These are phyloP conservation scores for Hippophae rhamnoides DNA, from an alignment of 306 rosid genomes.

Conservation along the genomic window DNA sequence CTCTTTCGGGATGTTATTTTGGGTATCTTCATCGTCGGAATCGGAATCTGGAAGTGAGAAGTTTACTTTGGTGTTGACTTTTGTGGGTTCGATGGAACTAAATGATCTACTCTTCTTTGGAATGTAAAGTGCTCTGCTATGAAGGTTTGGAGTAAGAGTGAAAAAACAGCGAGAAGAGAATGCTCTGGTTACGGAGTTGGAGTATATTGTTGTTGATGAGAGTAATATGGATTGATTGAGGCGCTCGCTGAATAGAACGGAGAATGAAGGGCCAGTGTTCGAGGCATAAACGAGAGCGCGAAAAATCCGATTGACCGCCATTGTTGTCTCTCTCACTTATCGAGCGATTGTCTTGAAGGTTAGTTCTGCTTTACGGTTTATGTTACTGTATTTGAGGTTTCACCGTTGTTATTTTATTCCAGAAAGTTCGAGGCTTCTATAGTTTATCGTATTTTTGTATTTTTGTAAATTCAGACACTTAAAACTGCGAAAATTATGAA, in stretches of 20 bases:
- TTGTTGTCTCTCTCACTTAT: not conserved
- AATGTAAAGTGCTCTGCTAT: no score
- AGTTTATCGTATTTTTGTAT: no score
- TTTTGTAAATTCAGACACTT: no score
- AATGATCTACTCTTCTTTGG: not conserved
- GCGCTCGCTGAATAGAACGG: not conserved
- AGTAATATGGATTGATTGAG: not conserved
- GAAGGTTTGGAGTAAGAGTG: not conserved
- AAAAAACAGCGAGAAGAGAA: not conserved
- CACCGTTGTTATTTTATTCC: no score
- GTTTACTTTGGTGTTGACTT: conserved; percentile 27
- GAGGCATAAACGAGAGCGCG: not conserved
- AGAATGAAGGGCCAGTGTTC: not conserved
- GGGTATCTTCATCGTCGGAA: not conserved
- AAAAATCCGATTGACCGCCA: conserved; percentile 3
- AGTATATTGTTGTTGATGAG: not conserved
- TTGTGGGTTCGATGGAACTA: conserved; percentile 17
- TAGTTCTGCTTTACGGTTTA: no score
- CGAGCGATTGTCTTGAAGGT: no score
- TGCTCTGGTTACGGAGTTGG: not conserved
- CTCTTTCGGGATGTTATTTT: not conserved
- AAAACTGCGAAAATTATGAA: no score
- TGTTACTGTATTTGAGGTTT: no score
- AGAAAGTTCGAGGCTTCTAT: no score
- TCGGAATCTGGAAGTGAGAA: conserved; percentile 29